These are phyloP conservation scores for Micractinium conductrix DNA, from an alignment of 139 green algal genomes.

Conservation along the genomic window DNA sequence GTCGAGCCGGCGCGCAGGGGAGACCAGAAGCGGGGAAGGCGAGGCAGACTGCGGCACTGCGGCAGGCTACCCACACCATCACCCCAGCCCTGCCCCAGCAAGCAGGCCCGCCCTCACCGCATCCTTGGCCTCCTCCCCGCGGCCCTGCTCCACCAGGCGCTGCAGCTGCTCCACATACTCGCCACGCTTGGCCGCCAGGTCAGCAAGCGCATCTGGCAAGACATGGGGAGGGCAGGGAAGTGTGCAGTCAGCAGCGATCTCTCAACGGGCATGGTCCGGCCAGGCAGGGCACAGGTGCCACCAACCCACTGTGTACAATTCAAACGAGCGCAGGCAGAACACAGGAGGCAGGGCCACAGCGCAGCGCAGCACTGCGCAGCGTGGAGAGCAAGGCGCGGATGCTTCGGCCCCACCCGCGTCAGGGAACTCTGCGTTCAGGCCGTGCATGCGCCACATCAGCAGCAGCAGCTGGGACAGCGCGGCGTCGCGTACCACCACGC, in stretches of 20 bases:
- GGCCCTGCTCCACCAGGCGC: not conserved
- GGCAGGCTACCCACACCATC: not conserved
- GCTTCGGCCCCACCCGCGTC: too few relatives aligned
- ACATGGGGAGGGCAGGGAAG: too few relatives aligned
- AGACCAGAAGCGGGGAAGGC: not conserved
- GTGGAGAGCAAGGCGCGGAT: too few relatives aligned
- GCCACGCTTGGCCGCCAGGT: not conserved
- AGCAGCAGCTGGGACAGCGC: slow-evolving; percentile 14
- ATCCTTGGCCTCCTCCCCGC: not conserved
- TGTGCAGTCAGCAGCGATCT: too few relatives aligned
- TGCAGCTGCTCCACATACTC: slow-evolving; percentile 14
- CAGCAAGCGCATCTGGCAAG: slow-evolving; percentile 14
- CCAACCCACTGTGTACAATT: too few relatives aligned
- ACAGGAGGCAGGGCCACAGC: too few relatives aligned
- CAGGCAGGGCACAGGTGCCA: too few relatives aligned
- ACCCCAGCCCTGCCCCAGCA: not conserved
- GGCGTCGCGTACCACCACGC: not conserved
- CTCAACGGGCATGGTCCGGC: too few relatives aligned
- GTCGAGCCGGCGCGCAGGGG: too few relatives aligned
- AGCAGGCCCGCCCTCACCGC: not conserved
- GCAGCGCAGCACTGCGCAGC: too few relatives aligned
- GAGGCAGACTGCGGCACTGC: not conserved
- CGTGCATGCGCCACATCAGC: slow-evolving; percentile 23
- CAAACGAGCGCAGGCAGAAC: too few relatives aligned
- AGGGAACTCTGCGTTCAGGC: slow-evolving; percentile 14